Evolutionary conservation across 2,329 filamentous ascomycete species (phyloP), one percentile per base, ranked within the genome.

Genomic region (Botryosphaeria dothidea): DNA sequence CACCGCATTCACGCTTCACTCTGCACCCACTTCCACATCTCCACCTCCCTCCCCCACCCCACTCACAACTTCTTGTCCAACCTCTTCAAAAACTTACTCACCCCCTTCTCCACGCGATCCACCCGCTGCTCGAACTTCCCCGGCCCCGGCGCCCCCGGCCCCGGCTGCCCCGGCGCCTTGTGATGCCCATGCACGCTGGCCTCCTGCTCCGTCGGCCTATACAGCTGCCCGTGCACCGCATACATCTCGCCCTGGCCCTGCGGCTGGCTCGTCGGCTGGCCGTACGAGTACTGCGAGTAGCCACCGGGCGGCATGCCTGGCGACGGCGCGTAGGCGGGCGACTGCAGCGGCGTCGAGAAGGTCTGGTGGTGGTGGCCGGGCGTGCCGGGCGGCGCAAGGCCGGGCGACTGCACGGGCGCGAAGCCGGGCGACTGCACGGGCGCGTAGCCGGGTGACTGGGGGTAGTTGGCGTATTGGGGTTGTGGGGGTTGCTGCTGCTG

Each of bases 51-150:
- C 25, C 19, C 34, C 17, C 19, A 13, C 3, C 13, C 52, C 21
- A 2, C 38, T 67, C 69, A 75, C 78, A 90, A 88, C 74, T 87
- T 90, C 86, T 91, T 92, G 80, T 93, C 90, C 76, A 93, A 84
- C 79, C 89, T 92, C 84, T 90, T 92, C 69, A 93, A 77, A 81
- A 92, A 89, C 6, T 88, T 87, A 29, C 86, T 85, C 4, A 92
- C 85, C 1, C 89, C 88, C 75, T 87, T 88, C 79, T 93, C 90
- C 36, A 92, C 71, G 70, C 86, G 83, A 29, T 86, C 87, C 0
- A 89, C 86, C 66, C 86, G 84, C 74, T 88, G 85, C 71, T 91
- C 90, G 31, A 92, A 76, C 73, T 83, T 86, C 78, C 82, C 85
- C 67, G 78, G 74, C 49, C 70, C 67, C 3, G 75, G 69, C 45